Base-by-base conservation (phyloP, 257 asterid species). In the Marsdenia floribunda region DNA sequence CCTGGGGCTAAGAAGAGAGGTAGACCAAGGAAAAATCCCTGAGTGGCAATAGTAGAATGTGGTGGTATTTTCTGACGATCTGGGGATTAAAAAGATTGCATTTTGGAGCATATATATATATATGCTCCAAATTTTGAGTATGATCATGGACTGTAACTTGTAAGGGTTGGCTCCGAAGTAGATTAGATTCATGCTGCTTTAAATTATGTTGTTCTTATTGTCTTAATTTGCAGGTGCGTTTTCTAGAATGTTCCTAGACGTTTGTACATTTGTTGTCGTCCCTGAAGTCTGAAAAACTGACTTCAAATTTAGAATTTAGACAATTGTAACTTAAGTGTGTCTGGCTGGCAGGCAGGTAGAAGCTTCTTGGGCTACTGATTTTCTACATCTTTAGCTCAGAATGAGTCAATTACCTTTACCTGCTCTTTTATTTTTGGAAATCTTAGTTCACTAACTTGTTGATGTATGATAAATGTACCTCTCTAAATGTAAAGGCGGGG, bases 1-100 rank as follows among this genome's bases (percentile, higher is more conserved):
- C 79, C 83, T 8, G 88, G 66, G 42, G 71, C 86, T 47, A 86
- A 46, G 85, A 87, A 85, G 85, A 85, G 97, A 83, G 97, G 97
- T 38, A 85, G 97, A 85, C 96, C 96, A 0, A 83, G 68, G 71
- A 91, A 88, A 90, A 80, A 80, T 52, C 44, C 13, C 10, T 76
- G 74, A 70, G 15, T 29, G 33, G 42, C 16, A 42, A 26, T 5
- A 9, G 16, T 15, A 24, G 12, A 18, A 55, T 8, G 52, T 55
- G 68, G 47, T 3, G 21, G 38, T 26, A 53, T 16, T 24, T 22
- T 46, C 46, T 5, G 76, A 58, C 26, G 19, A 2, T 42, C 46
- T 3, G n/a, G 76, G 54, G 68, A 40, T 26, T 2, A 55, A 15
- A 46, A 18, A 16, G 66, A 64, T 35, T 1, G n/a, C 49, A 21